phyloP scores from a whole-genome alignment of 768 basidiomycete genomes.

The Hysterangium stoloniferum region DNA sequence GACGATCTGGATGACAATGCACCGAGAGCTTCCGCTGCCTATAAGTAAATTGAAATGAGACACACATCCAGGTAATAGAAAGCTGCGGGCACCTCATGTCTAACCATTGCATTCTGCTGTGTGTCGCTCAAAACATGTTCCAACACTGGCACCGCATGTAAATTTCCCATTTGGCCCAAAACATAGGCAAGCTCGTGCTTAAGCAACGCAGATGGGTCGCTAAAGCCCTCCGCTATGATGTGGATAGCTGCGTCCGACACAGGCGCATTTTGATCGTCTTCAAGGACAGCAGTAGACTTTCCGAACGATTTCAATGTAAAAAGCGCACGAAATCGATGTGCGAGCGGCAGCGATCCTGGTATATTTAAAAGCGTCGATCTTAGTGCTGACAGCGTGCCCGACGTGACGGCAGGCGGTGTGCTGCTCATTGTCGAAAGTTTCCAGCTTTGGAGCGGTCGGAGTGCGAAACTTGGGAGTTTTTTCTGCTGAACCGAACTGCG shows the following conservation, averaged over 20 bases:
- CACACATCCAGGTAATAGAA: not conserved
- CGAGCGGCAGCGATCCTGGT: conserved; percentile 64
- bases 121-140: conserved; percentile 64
- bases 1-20: conserved; percentile 72
- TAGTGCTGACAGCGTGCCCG: conserved; percentile 55
- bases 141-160: conserved; percentile 68
- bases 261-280: not conserved
- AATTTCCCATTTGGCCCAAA: conserved; percentile 80
- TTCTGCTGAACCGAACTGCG: conserved; percentile 13
- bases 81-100: conserved; percentile 69
- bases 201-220: conserved; percentile 79
- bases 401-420: conserved; percentile 10
- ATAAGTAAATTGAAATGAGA: conserved; percentile 12
- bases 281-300: conserved; percentile 17
- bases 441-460: conserved; percentile 1
- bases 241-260: conserved; percentile 11
- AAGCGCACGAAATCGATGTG: conserved; percentile 82
- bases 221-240: conserved; percentile 50
- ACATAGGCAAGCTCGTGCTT: conserved; percentile 98
- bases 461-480: not conserved
- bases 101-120: conserved; percentile 87
- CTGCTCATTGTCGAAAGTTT: conserved; percentile 14
- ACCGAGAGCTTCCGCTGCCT: conserved; percentile 99
- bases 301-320: conserved; percentile 88
- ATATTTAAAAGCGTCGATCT: conserved; percentile 73